Evolutionary conservation across 257 asterid species (phyloP).

Genomic region (Solanum lycopersicoides): DNA sequence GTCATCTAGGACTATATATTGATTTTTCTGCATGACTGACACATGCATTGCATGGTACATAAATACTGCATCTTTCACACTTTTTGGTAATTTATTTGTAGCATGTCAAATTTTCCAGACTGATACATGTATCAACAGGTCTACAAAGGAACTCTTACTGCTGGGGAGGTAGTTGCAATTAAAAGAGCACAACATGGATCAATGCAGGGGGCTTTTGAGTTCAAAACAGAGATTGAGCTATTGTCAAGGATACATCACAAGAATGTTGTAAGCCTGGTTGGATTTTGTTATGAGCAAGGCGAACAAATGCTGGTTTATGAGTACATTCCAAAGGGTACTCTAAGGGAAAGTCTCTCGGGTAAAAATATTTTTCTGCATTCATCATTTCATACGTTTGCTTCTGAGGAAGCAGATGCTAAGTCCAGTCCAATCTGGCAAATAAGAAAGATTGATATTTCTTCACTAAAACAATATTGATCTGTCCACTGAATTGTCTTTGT

Average conservation of each 20-base stretch:
- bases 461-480: neutral
- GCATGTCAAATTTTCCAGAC: neutral
- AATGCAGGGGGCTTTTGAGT: constrained; percentile 81
- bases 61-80: neutral
- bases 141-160: constrained; percentile 47
- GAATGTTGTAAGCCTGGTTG: constrained; percentile 83
- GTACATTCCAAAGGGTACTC: constrained; percentile 74
- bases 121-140: constrained; percentile 35
- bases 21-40: neutral
- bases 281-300: constrained; percentile 89
- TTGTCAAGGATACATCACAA: constrained; percentile 85
- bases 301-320: constrained; percentile 91
- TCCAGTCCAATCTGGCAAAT: neutral
- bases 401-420: neutral
- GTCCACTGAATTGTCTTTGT: neutral
- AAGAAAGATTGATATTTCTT: neutral
- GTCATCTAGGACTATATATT: neutral
- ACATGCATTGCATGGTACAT: neutral
- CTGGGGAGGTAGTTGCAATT: constrained; percentile 65
- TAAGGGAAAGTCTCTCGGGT: constrained; percentile 69
- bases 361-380: neutral
- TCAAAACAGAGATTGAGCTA: constrained; percentile 88
- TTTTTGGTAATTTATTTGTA: neutral
- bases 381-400: neutral
- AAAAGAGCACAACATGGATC: constrained; percentile 92